phyloP scores from a whole-genome alignment of 2,329 filamentous ascomycete genomes.

The Neopestalotiopsis rosae region DNA sequence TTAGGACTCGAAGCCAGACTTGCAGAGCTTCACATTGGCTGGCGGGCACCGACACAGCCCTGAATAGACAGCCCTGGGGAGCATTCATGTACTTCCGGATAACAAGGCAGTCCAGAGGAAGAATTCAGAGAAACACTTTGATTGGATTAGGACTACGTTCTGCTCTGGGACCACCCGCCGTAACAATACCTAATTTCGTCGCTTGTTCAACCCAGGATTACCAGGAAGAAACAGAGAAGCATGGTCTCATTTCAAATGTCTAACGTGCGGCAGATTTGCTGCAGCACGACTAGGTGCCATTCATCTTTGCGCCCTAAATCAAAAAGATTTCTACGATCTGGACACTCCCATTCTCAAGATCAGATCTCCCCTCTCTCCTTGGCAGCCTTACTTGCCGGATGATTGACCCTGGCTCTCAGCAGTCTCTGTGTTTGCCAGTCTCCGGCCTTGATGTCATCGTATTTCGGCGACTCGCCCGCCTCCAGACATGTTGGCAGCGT shows the following conservation, averaged over 20 bases:
- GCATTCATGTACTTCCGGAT: neutral
- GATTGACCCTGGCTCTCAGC: conserved; percentile 20
- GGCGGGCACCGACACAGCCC: neutral
- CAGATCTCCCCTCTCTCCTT: conserved; percentile 21
- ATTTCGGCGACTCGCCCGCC: conserved; percentile 19
- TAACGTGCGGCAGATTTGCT: too few species aligned
- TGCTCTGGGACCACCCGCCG: too few species aligned
- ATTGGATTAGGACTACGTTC: too few species aligned
- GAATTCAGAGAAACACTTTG: neutral
- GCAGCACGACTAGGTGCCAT: too few species aligned
- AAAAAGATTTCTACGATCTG: too few species aligned
- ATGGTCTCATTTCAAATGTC: too few species aligned
- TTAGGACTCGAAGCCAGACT: conserved; percentile 11
- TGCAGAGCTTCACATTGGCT: neutral
- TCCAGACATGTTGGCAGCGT: conserved; percentile 31
- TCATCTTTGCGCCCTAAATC: too few species aligned
- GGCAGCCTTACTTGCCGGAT: conserved; percentile 20
- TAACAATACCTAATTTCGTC: too few species aligned
- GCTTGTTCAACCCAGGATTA: too few species aligned
- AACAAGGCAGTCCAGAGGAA: neutral
- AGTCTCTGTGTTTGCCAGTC: conserved; percentile 21
- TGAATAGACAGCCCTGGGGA: neutral
- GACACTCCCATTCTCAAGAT: neutral
- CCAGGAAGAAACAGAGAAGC: too few species aligned
- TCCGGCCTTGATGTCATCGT: conserved; percentile 18